phyloP scores from a whole-genome alignment of 169 alveolate genomes.

The Plasmodium gonderi region DNA sequence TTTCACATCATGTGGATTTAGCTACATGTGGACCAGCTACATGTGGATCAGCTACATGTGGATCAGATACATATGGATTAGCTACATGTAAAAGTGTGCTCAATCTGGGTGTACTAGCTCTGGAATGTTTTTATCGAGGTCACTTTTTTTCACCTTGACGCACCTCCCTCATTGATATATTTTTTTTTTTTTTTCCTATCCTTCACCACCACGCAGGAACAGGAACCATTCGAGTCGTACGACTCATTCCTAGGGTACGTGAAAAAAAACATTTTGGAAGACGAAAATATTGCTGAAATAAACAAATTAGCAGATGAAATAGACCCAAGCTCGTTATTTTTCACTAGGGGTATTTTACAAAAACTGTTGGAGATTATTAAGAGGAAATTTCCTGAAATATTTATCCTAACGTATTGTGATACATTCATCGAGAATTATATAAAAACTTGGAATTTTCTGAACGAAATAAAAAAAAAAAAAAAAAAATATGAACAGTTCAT shows the following conservation, averaged over 20 bases:
- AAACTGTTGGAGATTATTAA: conserved; percentile 70
- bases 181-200: not conserved
- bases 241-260: conserved; percentile 15
- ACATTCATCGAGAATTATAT: conserved; percentile 75
- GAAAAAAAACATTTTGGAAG: conserved; percentile 3
- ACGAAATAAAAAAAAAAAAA: conserved; percentile 49
- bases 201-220: not conserved
- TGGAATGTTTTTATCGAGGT: not conserved
- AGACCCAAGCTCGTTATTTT: conserved; percentile 72
- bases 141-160: not conserved
- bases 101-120: no score
- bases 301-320: conserved; percentile 58
- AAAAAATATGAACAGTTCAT: conserved; percentile 60
- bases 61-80: no score
- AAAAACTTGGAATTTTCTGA: conserved; percentile 68
- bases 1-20: no score
- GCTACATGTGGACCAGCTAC: no score
- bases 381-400: conserved; percentile 15
- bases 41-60: no score
- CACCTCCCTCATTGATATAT: not conserved
- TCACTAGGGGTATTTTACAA: conserved; percentile 69
- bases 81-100: no score
- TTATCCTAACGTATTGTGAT: conserved; percentile 73
- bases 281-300: conserved; percentile 33
- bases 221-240: conserved; percentile 24